A percentile compares a stretch with the other conserved stretches of the same genome.
Conservation (phyloP, 2,329 filamentous ascomycete species). For the Chrysoporthe puriensis region DNA sequence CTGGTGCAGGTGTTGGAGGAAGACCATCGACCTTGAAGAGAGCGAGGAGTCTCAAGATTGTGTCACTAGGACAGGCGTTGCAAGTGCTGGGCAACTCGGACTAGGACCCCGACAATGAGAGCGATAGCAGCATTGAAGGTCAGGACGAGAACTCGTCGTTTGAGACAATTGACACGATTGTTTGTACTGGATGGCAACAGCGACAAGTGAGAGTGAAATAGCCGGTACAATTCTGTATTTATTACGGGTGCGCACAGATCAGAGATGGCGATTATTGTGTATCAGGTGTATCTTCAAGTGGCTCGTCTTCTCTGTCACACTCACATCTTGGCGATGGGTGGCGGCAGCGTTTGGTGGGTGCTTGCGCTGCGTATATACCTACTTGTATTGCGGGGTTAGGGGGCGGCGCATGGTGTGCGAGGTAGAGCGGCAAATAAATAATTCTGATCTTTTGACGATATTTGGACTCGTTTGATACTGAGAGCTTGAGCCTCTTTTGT, state of each 20-base stretch:
- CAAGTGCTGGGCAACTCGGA: conserved; percentile 54
- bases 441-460: background rate
- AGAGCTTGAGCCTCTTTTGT: background rate
- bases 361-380: conserved; percentile 26
- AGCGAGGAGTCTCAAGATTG: conserved; percentile 57
- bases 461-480: background rate
- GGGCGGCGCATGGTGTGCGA: conserved; percentile 8
- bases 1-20: conserved; percentile 24
- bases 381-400: conserved; percentile 20
- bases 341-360: conserved; percentile 13
- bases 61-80: conserved; percentile 61
- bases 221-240: conserved; percentile 13
- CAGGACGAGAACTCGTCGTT: background rate
- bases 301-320: background rate
- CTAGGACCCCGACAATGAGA: conserved; percentile 18
- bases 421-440: background rate
- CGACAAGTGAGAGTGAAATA: background rate
- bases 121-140: background rate
- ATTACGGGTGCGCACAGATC: conserved; percentile 15
- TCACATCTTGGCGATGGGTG: conserved; percentile 1
- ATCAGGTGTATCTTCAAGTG: conserved; percentile 12
- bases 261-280: conserved; percentile 4
- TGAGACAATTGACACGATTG: background rate
- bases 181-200: conserved; percentile 1
- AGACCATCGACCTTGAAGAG: conserved; percentile 44